Conservation (phyloP, 768 basidiomycete genomes). For the Sistotremastrum niveocremeum region DNA sequence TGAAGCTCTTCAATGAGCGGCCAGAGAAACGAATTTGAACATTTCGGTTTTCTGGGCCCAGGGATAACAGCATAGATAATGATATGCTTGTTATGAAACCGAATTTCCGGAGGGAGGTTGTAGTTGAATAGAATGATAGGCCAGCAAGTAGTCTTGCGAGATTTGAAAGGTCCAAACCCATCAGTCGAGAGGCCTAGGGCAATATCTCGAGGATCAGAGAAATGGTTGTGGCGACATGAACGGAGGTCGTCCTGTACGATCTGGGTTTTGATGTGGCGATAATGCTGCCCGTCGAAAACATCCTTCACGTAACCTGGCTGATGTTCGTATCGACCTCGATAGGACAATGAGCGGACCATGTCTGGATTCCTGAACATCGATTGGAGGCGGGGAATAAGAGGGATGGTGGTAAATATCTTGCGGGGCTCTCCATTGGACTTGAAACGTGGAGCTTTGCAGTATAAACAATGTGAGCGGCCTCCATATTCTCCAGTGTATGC, state of each 20-base stretch:
- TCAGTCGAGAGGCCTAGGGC: conserved; percentile 19
- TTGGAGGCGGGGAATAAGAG: conserved; percentile 10
- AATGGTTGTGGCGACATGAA: conserved; percentile 25
- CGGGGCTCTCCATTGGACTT: conserved; percentile 5
- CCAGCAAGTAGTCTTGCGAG: conserved; percentile 7
- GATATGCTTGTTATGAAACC: conserved; percentile 11
- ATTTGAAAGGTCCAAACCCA: conserved; percentile 1
- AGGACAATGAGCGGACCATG: conserved; percentile 2
- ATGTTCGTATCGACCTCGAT: conserved; percentile 7
- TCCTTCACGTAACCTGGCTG: conserved; percentile 4
- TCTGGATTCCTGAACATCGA: background rate
- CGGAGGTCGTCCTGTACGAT: too few species aligned
- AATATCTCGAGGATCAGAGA: conserved; percentile 26
- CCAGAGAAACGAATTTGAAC: conserved; percentile 17
- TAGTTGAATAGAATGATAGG: conserved; percentile 7
- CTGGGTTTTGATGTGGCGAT: too few species aligned
- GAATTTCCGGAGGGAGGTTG: conserved; percentile 11
- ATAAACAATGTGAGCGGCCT: conserved; percentile 5
- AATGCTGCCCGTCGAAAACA: conserved; percentile 11
- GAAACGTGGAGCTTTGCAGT: conserved; percentile 8
- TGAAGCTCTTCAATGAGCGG: conserved; percentile 17
- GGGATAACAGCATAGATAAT: conserved; percentile 14
- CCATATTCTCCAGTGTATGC: conserved; percentile 8
- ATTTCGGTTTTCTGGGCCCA: conserved; percentile 14
- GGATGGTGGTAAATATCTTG: conserved; percentile 10